Base-by-base conservation (phyloP, 2,329 filamentous ascomycete species). In the Hymenoscyphus repandus region DNA sequence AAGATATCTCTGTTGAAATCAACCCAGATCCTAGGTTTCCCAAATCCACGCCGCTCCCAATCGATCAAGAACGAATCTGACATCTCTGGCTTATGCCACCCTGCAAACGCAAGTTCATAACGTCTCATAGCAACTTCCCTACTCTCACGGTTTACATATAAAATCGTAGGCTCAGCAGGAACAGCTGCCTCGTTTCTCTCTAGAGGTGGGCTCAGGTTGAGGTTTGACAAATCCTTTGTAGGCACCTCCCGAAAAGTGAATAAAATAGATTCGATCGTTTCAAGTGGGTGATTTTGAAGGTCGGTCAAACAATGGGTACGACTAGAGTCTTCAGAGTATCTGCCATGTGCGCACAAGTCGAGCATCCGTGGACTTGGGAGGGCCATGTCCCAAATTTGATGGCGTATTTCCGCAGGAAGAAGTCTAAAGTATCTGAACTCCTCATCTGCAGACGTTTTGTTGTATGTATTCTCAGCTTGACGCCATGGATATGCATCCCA, bases 1-100 rank as follows among this genome's bases (percentile, higher is more conserved):
- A 46, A 2, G 10, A 50, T 10, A 20, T 50, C 41, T 36, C 15
- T 20, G 3, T 42, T 10, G 32, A 50, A 50, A 20, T 45, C 18
- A 39, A 50, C 31, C 47, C 47, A 45, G n/a, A 44, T 45, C n/a
- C 40, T 31, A 20, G 37, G 37, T 37, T 50, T 40, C 6, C 20
- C 40, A 13, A 45, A 45, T 2, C 33, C 33, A 17, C 32, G 20
- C 9, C 30, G 1, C 12, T 32, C n/a, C 38, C 38, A 41, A 5
- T 12, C 18, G 11, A 12, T n/a, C 13, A 17, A 20, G 22, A 45
- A 45, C 20, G 7, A 9, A n/a, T 38, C 30, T 15, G 27, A 39
- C 12, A 18, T 3, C 11, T 9, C 20, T n/a, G 20, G 10, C 4
- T 30, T 27, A 12, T 30, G 33, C 15, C 12, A 30, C 15, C 34